These are phyloP conservation scores for Debaryomycetaceae sp. DNA, from an alignment of 1,139 yeast species.

Conservation along the genomic window DNA sequence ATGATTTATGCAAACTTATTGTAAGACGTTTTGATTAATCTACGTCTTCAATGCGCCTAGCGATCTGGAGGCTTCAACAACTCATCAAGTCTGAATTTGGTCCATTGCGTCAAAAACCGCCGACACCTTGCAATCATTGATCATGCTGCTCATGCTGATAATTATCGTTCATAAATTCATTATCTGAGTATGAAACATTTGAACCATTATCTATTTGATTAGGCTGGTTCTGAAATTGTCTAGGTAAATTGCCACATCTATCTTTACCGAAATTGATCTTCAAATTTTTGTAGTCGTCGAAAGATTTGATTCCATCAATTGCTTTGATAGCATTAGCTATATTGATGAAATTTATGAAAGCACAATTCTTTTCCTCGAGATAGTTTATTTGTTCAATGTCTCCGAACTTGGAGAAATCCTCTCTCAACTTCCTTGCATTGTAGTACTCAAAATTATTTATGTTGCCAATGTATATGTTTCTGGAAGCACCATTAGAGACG, in stretches of 20 bases:
- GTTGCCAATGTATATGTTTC: conserved; percentile 87
- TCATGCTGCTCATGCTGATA: conserved; percentile 7
- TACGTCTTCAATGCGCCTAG: no score
- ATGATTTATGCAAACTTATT: background rate
- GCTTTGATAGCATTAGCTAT: conserved; percentile 83
- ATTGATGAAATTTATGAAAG: conserved; percentile 75
- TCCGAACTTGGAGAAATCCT: conserved; percentile 72
- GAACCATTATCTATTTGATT: conserved; percentile 18
- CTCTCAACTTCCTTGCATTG: conserved; percentile 52
- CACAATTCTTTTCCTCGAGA: conserved; percentile 76
- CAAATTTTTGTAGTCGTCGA: conserved; percentile 53
- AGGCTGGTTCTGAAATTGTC: conserved; percentile 34
- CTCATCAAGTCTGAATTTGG: no score
- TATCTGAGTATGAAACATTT: conserved; percentile 24
- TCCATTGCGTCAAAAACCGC: no score
- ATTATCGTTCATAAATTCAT: conserved; percentile 23
- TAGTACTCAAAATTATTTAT: conserved; percentile 47
- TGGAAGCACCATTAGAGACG: conserved; percentile 89
- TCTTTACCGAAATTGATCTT: conserved; percentile 86
- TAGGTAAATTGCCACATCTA: conserved; percentile 84
- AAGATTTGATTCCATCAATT: conserved; percentile 56
- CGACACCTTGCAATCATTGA: background rate
- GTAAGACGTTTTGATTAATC: background rate
- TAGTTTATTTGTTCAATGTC: conserved; percentile 77
- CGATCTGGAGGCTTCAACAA: no score